Conservation (phyloP, 2,329 filamentous ascomycete species). For the Botrytis porri region DNA sequence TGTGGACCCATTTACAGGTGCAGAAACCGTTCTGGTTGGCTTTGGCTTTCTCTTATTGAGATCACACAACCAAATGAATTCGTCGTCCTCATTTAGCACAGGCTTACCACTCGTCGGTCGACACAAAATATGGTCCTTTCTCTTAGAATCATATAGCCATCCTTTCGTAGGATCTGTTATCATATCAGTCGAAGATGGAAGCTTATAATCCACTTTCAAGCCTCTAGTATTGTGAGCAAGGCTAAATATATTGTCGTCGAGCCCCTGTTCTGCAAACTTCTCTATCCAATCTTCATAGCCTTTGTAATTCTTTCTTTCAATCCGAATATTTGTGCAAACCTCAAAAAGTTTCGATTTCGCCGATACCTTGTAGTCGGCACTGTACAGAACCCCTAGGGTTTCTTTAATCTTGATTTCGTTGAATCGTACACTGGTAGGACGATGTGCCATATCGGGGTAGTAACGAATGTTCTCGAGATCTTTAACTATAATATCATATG, state of each 20-base stretch:
- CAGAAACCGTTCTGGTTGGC: background rate
- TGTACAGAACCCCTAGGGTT: background rate
- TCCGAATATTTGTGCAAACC: background rate
- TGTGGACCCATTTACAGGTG: background rate
- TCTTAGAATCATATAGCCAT: background rate
- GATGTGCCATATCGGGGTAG: background rate
- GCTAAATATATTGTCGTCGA: background rate
- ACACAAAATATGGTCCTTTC: background rate
- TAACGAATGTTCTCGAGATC: background rate
- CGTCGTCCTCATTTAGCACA: no score
- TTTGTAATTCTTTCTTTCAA: background rate
- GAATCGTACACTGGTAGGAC: background rate
- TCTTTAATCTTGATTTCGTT: background rate
- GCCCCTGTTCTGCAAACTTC: background rate
- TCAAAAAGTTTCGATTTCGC: background rate
- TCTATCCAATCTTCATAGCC: background rate
- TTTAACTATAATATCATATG: background rate
- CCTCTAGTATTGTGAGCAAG: background rate
- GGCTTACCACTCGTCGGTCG: background rate
- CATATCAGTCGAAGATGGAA: background rate
- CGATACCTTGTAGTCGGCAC: background rate
- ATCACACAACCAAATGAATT: background rate
- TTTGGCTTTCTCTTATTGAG: background rate
- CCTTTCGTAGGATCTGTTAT: background rate
- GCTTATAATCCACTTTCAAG: background rate